Conservation (phyloP, 441 rosid species). For the Euphorbia celastroides region DNA sequence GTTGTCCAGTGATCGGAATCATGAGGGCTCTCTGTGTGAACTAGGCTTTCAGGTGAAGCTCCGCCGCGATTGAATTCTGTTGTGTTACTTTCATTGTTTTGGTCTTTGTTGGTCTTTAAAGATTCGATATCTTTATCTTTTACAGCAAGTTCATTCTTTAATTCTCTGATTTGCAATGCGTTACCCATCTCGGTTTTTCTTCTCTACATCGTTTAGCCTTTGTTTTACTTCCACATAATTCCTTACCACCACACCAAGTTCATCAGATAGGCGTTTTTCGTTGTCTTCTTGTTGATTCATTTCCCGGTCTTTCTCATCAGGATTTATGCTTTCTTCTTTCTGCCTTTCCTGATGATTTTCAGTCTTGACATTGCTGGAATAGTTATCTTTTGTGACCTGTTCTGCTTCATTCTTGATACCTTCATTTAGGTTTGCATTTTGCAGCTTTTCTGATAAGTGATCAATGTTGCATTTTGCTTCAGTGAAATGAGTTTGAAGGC, state of each 20-base stretch:
- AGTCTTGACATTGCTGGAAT: constrained; percentile 7
- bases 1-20: constrained; percentile 31
- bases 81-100: constrained; percentile 18
- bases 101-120: constrained; percentile 32
- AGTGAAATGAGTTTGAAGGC: constrained; percentile 43
- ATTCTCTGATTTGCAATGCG: constrained; percentile 72
- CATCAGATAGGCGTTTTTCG: constrained; percentile 61
- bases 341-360: no score
- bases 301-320: constrained; percentile 33
- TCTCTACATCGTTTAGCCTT: constrained; percentile 67
- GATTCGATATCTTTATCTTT: constrained; percentile 58
- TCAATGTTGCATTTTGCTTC: constrained; percentile 43
- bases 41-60: constrained; percentile 32
- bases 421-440: constrained; percentile 43
- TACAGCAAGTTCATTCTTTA: constrained; percentile 46
- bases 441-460: constrained; percentile 50
- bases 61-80: constrained; percentile 20
- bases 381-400: constrained; percentile 7
- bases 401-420: constrained; percentile 33
- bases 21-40: constrained; percentile 27
- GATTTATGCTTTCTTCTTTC: constrained; percentile 31
- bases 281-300: constrained; percentile 57
- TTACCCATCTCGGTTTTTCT: constrained; percentile 69
- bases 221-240: constrained; percentile 63
- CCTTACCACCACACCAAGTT: constrained; percentile 47